Evolutionary conservation across 2,329 filamentous ascomycete genomes (phyloP).

Genomic region (Cladobotryum protrusum): DNA sequence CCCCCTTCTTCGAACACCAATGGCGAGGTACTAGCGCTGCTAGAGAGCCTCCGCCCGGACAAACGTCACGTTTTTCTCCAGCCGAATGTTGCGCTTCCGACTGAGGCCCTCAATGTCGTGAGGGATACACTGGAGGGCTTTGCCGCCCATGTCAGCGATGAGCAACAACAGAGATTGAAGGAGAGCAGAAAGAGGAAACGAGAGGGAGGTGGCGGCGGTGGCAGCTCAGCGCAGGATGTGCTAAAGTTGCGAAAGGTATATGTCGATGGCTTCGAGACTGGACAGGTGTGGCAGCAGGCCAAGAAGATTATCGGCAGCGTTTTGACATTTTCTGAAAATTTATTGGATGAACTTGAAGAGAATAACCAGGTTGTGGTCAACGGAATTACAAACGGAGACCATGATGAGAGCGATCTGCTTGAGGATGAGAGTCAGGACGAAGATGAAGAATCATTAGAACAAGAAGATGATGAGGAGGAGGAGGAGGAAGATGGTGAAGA

Average conservation of each 20-base stretch:
- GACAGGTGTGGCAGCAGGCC: conserved; percentile 92
- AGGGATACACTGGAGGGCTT: conserved; percentile 76
- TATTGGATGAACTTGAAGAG: conserved; percentile 45
- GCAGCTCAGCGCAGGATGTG: conserved; percentile 39
- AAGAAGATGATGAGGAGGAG: conserved; percentile 20
- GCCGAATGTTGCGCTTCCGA: conserved; percentile 60
- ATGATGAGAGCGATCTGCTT: conserved; percentile 25
- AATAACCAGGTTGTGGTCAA: conserved; percentile 37
- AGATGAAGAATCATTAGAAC: conserved; percentile 22
- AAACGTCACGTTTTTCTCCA: conserved; percentile 72
- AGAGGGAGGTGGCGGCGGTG: conserved; percentile 37
- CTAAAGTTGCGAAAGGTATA: conserved; percentile 79
- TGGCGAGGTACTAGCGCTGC: conserved; percentile 42
- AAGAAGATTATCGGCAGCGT: conserved; percentile 66
- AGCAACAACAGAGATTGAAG: conserved; percentile 63
- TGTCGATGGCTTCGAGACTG: conserved; percentile 76
- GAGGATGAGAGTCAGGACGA: conserved; percentile 23
- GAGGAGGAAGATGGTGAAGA: conserved; percentile 20
- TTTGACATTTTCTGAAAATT: conserved; percentile 41
- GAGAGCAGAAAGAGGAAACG: conserved; percentile 75
- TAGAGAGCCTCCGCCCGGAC: conserved; percentile 50
- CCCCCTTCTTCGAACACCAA: conserved; percentile 29
- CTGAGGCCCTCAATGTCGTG: conserved; percentile 65
- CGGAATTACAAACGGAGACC: conserved; percentile 24
- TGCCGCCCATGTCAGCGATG: conserved; percentile 64